Conservation (phyloP, 208 protist genomes). For the Leishmania tarentolae region DNA sequence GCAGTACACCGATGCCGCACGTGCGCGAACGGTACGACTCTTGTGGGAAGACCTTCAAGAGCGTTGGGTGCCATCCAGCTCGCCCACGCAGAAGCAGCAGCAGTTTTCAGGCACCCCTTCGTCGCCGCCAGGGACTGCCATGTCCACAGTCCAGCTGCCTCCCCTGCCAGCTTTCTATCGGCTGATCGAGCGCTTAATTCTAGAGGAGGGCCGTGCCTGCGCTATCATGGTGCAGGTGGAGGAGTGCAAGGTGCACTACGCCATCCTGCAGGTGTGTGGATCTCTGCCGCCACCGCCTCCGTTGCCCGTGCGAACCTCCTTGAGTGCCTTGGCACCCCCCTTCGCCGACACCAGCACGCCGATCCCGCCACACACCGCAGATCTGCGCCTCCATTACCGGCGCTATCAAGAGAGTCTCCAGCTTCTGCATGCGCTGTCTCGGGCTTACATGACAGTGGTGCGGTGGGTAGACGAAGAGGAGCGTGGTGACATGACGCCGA, state of each 20-base stretch:
- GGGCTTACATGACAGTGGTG: slow-evolving; percentile 20
- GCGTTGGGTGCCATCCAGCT: not conserved
- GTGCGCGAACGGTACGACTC: slow-evolving; percentile 20
- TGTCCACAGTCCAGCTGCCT: not conserved
- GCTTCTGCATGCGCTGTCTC: slow-evolving; percentile 16
- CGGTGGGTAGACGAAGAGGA: slow-evolving; percentile 26
- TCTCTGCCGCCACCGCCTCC: slow-evolving; percentile 12
- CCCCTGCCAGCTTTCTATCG: slow-evolving; percentile 15
- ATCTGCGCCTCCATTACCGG: slow-evolving; percentile 26
- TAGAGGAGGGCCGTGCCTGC: slow-evolving; percentile 39
- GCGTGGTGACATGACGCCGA: not conserved
- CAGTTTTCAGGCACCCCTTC: not conserved
- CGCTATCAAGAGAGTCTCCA: slow-evolving; percentile 32
- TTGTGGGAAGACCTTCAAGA: slow-evolving; percentile 29
- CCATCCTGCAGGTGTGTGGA: slow-evolving; percentile 28
- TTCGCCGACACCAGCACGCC: not conserved
- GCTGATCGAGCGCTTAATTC: slow-evolving; percentile 13
- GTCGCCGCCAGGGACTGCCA: not conserved
- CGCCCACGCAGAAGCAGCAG: not conserved
- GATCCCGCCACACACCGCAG: slow-evolving; percentile 1
- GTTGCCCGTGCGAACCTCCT: not conserved
- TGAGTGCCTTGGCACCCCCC: not conserved
- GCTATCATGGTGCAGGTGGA: slow-evolving; percentile 43
- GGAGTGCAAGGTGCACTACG: slow-evolving; percentile 51
- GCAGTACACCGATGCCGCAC: slow-evolving; percentile 15